These are phyloP conservation scores for Drechslerella coelobrocha DNA, from an alignment of 2,329 filamentous ascomycete species.

Conservation along the genomic window DNA sequence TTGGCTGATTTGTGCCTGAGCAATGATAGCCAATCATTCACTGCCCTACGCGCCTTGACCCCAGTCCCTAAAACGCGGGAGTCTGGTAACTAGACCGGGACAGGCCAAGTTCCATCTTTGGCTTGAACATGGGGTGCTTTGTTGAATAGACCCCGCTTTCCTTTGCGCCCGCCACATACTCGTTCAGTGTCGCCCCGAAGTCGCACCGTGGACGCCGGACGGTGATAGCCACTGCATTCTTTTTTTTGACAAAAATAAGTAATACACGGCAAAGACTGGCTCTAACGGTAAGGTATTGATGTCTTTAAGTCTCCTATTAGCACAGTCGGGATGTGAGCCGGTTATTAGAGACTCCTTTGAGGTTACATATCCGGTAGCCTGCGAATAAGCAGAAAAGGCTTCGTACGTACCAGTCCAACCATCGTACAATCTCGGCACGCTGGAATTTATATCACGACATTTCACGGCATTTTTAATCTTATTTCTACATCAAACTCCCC, in stretches of 20 bases:
- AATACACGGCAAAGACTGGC: constrained; percentile 17
- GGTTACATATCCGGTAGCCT: constrained; percentile 32
- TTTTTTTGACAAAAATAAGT: not conserved
- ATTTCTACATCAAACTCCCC: constrained; percentile 27
- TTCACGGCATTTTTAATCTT: constrained; percentile 43
- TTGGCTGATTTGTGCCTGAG: constrained; percentile 46
- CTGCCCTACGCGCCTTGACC: constrained; percentile 44
- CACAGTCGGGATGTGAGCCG: not conserved
- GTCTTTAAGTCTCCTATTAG: constrained; percentile 5
- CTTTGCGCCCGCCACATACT: constrained; percentile 12
- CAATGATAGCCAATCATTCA: constrained; percentile 46
- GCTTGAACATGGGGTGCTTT: constrained; percentile 40
- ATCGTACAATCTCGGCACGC: constrained; percentile 43
- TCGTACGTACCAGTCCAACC: constrained; percentile 20
- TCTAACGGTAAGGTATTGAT: constrained; percentile 9
- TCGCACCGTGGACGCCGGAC: not conserved
- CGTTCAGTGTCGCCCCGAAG: constrained; percentile 4
- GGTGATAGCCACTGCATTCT: not conserved
- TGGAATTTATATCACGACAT: constrained; percentile 30
- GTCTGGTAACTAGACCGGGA: constrained; percentile 50
- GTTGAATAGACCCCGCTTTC: constrained; percentile 44
- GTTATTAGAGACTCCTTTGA: not conserved
- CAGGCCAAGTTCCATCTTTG: constrained; percentile 46
- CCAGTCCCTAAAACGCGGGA: constrained; percentile 49
- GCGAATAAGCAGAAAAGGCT: constrained; percentile 23